Conservation (phyloP, 148 eudicot species). For the Oxyria digyna region DNA sequence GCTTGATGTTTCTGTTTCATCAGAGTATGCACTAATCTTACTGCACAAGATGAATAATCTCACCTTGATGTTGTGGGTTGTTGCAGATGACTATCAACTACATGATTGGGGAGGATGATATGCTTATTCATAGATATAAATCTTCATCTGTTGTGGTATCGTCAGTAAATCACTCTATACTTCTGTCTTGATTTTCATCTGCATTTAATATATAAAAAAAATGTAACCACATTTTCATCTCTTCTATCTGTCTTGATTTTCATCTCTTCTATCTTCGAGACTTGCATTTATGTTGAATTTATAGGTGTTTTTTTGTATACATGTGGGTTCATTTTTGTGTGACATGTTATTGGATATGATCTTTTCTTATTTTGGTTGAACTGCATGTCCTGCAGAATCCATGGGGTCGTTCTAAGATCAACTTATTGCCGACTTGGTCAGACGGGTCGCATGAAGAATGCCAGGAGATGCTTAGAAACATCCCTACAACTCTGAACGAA, state of each 20-base stretch:
- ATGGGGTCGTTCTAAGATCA: conserved; percentile 82
- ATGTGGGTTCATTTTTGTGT: too few species aligned
- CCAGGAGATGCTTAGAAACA: conserved; percentile 69
- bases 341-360: too few species aligned
- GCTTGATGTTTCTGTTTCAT: not conserved
- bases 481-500: conserved; percentile 41
- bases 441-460: too few species aligned
- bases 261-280: too few species aligned
- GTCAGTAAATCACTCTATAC: not conserved
- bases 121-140: conserved; percentile 87
- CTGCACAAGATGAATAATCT: not conserved
- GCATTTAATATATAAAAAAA: too few species aligned
- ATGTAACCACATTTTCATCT: too few species aligned
- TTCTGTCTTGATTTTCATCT: not conserved
- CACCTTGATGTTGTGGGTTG: conserved; percentile 7
- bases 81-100: conserved; percentile 83
- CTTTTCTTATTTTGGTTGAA: not conserved
- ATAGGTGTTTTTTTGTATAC: too few species aligned
- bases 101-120: conserved; percentile 45
- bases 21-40: not conserved
- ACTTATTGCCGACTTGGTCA: conserved; percentile 74
- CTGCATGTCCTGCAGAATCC: conserved; percentile 51
- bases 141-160: conserved; percentile 89
- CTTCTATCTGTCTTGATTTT: too few species aligned
- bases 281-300: too few species aligned